Percentiles rank a stretch among this genome's conserved stretches.
Evolutionary conservation across 1,139 yeast genomes (phyloP).

Genomic region (Hyphopichia buzzinii): DNA sequence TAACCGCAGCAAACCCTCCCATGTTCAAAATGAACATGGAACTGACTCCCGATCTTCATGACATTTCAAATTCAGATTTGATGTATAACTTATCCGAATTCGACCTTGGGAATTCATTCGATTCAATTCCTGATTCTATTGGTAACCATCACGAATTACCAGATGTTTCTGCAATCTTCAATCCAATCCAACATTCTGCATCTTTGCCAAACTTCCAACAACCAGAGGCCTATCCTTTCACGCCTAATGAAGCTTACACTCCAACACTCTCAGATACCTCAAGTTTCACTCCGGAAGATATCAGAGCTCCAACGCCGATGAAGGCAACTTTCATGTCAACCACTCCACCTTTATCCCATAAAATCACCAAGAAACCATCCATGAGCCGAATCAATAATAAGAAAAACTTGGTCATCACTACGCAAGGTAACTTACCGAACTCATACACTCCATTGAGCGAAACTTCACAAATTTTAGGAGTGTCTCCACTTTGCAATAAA

Average conservation of each 20-base stretch:
- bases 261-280: constrained; percentile 21
- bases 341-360: constrained; percentile 10
- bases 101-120: constrained; percentile 27
- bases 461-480: constrained; percentile 14
- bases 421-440: constrained; percentile 13
- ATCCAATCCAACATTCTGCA: constrained; percentile 1
- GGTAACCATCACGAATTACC: constrained; percentile 2
- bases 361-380: constrained; percentile 21
- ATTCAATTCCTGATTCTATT: constrained; percentile 25
- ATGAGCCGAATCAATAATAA: constrained; percentile 16
- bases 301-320: constrained; percentile 14
- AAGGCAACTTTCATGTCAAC: constrained; percentile 5
- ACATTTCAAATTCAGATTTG: constrained; percentile 14
- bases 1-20: constrained; percentile 9
- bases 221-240: constrained; percentile 9
- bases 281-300: constrained; percentile 19
- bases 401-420: constrained; percentile 18
- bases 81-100: constrained; percentile 26
- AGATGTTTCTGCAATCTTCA: background rate
- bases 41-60: constrained; percentile 12
- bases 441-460: constrained; percentile 12
- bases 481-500: constrained; percentile 20
- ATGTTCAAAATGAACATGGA: constrained; percentile 17
- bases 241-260: constrained; percentile 19
- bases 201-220: constrained; percentile 1